phyloP scores from a whole-genome alignment of 345 rosid species.

The Heritiera fomes region DNA sequence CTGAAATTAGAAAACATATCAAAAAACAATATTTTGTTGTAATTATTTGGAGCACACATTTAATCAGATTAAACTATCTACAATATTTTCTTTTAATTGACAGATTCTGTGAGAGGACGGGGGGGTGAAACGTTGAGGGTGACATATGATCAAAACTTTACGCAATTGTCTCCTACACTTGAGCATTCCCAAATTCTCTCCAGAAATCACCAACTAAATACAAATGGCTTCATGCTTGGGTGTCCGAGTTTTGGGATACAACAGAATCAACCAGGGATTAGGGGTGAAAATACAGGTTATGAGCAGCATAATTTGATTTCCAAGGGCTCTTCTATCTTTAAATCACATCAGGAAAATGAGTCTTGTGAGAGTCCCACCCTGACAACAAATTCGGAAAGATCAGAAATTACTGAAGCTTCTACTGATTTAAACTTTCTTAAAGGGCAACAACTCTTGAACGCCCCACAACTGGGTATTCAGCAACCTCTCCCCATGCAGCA shows the following conservation, averaged over 20 bases:
- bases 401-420: conserved; percentile 42
- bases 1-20: conserved; percentile 10
- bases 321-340: conserved; percentile 25
- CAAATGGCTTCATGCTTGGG: conserved; percentile 30
- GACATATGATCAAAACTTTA: conserved; percentile 22
- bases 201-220: conserved; percentile 27
- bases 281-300: conserved; percentile 26
- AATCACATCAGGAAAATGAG: conserved; percentile 37
- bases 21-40: conserved; percentile 1
- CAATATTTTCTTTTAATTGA: conserved; percentile 15
- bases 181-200: conserved; percentile 30
- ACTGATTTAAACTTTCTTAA: conserved; percentile 39
- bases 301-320: conserved; percentile 31
- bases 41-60: not conserved
- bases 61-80: not conserved
- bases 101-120: conserved; percentile 34
- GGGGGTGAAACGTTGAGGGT: conserved; percentile 26
- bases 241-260: conserved; percentile 33
- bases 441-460: conserved; percentile 39
- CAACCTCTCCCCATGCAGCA: conserved; percentile 52
- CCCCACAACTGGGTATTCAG: conserved; percentile 33
- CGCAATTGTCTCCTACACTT: conserved; percentile 29
- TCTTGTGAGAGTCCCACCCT: conserved; percentile 41
- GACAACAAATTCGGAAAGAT: conserved; percentile 47
- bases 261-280: conserved; percentile 29